phyloP scores from a whole-genome alignment of 148 eudicot genomes.

The Silene uniflora region DNA sequence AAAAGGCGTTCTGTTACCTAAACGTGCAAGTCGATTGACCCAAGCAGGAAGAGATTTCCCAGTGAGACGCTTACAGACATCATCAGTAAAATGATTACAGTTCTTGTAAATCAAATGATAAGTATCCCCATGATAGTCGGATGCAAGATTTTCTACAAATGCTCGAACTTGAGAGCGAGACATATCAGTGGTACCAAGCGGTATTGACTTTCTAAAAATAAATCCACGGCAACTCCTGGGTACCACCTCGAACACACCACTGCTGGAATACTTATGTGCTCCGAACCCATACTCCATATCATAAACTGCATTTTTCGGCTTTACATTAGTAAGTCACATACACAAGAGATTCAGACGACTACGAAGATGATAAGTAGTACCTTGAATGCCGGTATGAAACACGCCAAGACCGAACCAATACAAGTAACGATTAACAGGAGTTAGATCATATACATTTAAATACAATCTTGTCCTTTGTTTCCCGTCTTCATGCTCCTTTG shows the following conservation, averaged over 20 bases:
- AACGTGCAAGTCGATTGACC: slow-evolving; percentile 81
- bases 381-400: slow-evolving; percentile 68
- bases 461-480: slow-evolving; percentile 34
- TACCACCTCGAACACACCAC: slow-evolving; percentile 92
- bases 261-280: slow-evolving; percentile 68
- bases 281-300: slow-evolving; percentile 81
- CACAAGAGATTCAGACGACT: neutral
- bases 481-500: slow-evolving; percentile 27
- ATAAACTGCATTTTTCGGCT: slow-evolving; percentile 43
- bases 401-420: slow-evolving; percentile 67
- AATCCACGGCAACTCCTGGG: slow-evolving; percentile 90
- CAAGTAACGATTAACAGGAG: slow-evolving; percentile 54
- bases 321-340: no score
- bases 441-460: slow-evolving; percentile 68
- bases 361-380: slow-evolving; percentile 22
- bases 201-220: slow-evolving; percentile 61
- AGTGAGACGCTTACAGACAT: slow-evolving; percentile 59
- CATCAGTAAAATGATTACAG: no score
- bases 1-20: slow-evolving; percentile 45
- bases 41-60: slow-evolving; percentile 88
- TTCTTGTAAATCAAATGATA: slow-evolving; percentile 89
- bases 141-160: slow-evolving; percentile 71
- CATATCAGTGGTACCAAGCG: slow-evolving; percentile 77
- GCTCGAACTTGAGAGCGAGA: slow-evolving; percentile 58
- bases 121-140: slow-evolving; percentile 69